Conservation (phyloP, 2,329 filamentous ascomycete species). For the Periconia macrospinosa region DNA sequence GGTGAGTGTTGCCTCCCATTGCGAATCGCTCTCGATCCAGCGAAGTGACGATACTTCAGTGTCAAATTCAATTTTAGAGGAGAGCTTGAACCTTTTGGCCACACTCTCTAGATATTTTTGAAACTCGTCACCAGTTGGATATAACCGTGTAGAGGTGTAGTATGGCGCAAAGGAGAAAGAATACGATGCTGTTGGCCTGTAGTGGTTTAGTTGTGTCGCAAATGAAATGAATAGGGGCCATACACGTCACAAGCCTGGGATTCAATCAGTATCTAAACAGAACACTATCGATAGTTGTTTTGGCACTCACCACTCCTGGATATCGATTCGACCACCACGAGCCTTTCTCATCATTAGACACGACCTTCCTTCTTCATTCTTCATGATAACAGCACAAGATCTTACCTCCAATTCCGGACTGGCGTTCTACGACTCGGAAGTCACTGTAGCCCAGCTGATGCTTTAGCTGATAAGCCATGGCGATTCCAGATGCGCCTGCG, state of each 20-base stretch:
- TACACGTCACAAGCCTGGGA: too few relatives aligned
- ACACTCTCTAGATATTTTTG: constrained; percentile 49
- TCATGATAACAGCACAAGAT: too few relatives aligned
- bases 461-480: constrained; percentile 57
- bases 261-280: not conserved
- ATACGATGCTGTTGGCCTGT: constrained; percentile 53
- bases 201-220: not conserved
- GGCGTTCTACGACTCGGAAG: constrained; percentile 58
- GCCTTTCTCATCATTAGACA: constrained; percentile 20
- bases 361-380: too few relatives aligned
- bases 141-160: constrained; percentile 47
- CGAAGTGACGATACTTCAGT: constrained; percentile 51
- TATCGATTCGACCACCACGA: constrained; percentile 64
- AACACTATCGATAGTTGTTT: constrained; percentile 42
- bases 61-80: constrained; percentile 56
- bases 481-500: constrained; percentile 60
- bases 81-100: constrained; percentile 48
- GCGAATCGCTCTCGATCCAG: constrained; percentile 52
- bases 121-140: constrained; percentile 49
- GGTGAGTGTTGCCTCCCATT: constrained; percentile 54
- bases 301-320: constrained; percentile 49
- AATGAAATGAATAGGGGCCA: not conserved
- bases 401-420: constrained; percentile 52
- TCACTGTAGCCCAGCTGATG: constrained; percentile 56
- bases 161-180: constrained; percentile 55